Conservation (phyloP, 306 rosid species). For the Heteromeles arbutifolia region DNA sequence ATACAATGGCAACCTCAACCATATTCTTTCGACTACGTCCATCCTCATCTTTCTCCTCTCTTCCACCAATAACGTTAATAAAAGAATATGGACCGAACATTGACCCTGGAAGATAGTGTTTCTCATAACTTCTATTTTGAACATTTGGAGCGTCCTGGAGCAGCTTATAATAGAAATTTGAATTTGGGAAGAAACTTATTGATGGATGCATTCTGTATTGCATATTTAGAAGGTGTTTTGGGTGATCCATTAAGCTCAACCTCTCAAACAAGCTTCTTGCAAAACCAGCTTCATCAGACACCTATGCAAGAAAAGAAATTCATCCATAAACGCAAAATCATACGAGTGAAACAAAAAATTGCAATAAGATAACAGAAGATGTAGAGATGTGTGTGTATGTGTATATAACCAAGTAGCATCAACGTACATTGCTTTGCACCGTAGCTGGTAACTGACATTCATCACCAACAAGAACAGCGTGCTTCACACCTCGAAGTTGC, state of each 20-base stretch:
- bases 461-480: constrained; percentile 72
- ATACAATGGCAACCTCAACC: constrained; percentile 61
- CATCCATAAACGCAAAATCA: background rate
- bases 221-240: constrained; percentile 48
- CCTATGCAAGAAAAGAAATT: constrained; percentile 22
- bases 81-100: constrained; percentile 80
- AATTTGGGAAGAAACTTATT: constrained; percentile 65
- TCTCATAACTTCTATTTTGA: constrained; percentile 30
- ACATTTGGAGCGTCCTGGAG: constrained; percentile 57
- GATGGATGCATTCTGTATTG: constrained; percentile 89
- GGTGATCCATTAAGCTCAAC: constrained; percentile 35
- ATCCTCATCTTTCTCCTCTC: constrained; percentile 62
- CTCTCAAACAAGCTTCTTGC: constrained; percentile 79
- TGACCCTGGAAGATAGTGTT: constrained; percentile 39
- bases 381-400: too few relatives aligned
- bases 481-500: constrained; percentile 45
- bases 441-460: constrained; percentile 71
- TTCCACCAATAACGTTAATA: constrained; percentile 58
- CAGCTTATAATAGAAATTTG: constrained; percentile 39
- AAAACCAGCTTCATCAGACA: constrained; percentile 49
- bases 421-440: constrained; percentile 53
- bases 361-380: background rate
- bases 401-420: background rate
- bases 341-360: background rate
- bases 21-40: constrained; percentile 61